Evolutionary conservation across 108 stramenopile species (phyloP), one percentile per base, ranked within the genome.

Genomic region (Nitzschia palea): DNA sequence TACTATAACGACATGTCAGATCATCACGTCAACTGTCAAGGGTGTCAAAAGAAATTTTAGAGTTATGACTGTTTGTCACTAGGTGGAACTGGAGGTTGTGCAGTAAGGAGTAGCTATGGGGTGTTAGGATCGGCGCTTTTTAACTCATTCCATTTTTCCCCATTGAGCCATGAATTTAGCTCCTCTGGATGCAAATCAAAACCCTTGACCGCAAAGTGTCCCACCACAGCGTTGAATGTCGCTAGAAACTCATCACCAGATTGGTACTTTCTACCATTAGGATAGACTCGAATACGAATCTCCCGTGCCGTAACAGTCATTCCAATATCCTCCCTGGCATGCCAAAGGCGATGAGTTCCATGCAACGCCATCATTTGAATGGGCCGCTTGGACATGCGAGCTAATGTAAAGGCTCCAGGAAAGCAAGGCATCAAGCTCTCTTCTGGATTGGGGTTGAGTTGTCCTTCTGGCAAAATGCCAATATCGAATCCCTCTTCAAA

Each of bases 401-500:
- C 86, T 56, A 94, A 55, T 22, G 81, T 84, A 61, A 65, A 91
- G 29, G 93, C 89, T 25, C 89, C 89, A 6, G 83, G 63, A 58
- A 86, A 89, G 18, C 87, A 63, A 22, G 86, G 86, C 50, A 84
- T 72, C 22, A 91, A 57, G 9, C 88, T 86, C 14, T 80, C 56
- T 58, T 87, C 84, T 6, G 93, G 93, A 14, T 65, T 69, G 0
- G 93, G 93, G 70, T 94, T 94, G 42, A 89, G 68, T 65, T 94
- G 93, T 34, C 93, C 93, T 67, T 94, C 93, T 0, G 93, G 93
- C 33, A 91, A 48, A 32, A 94, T 83, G 2, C 86, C 81, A 61
- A 94, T 80, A 66, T 94, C 93, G 65, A 89, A 94, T 0, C 93
- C 93, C 30, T 90, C 87, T 10, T 57, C 69, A 47, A 94, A 85